These are phyloP conservation scores for Cicer chorassanicum DNA, from an alignment of 306 rosid species.

Conservation along the genomic window DNA sequence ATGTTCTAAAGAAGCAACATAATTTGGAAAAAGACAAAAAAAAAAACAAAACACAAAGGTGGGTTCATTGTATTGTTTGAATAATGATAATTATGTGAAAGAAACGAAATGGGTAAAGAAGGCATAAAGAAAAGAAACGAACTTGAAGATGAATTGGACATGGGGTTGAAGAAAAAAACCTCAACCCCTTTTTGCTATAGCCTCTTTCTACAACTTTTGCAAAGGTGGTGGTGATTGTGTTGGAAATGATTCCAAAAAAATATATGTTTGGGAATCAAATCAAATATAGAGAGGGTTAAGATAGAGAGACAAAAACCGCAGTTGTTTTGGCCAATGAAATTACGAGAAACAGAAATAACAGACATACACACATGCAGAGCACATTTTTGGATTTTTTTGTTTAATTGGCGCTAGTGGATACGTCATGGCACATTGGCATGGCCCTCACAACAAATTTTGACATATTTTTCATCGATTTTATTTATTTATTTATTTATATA, in stretches of 20 bases:
- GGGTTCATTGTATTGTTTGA: slow-evolving; percentile 18
- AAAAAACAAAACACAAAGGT: not conserved
- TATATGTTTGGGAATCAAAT: slow-evolving; percentile 15
- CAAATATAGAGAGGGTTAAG: not conserved
- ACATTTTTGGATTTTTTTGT: too few species aligned
- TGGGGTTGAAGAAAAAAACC: slow-evolving; percentile 52
- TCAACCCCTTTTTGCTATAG: slow-evolving; percentile 35
- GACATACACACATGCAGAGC: not conserved
- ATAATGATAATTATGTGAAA: slow-evolving; percentile 9
- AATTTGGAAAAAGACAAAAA: not conserved
- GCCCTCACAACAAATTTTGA: too few species aligned
- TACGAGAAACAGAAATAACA: slow-evolving; percentile 51
- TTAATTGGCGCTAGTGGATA: too few species aligned
- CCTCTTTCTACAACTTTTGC: slow-evolving; percentile 45
- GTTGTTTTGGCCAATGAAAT: slow-evolving; percentile 25
- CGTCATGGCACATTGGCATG: too few species aligned
- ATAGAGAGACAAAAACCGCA: slow-evolving; percentile 43
- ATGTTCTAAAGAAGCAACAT: slow-evolving; percentile 11
- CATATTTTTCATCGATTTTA: too few species aligned
- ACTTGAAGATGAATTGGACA: slow-evolving; percentile 48
- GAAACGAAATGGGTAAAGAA: not conserved
- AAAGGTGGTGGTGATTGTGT: slow-evolving; percentile 43
- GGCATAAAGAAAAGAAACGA: not conserved
- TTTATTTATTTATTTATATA: too few species aligned
- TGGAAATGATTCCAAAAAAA: not conserved